Evolutionary conservation across 176 grass and related monocot genomes (phyloP), one percentile per base, ranked within the genome.

Genomic region (Zea luxurians): DNA sequence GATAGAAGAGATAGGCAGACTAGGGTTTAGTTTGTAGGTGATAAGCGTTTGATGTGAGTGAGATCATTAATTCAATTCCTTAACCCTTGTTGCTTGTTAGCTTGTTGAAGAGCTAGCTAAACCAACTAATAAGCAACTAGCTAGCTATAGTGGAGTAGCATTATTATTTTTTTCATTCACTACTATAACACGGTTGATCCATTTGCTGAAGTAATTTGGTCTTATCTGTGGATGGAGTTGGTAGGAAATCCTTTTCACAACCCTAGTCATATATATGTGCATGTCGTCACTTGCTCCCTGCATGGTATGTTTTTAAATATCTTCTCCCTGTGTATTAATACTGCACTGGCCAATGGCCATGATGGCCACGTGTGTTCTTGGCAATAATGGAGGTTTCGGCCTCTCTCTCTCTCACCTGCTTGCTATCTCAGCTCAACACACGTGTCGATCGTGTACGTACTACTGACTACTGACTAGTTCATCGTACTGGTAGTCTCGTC

Each of bases 191-290:
- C 15, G 17, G 44, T 64, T 13, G 21, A 82, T 42, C 45, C 46
- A 70, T 61, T 81, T 70, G 64, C 47, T 44, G 9, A 20, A 45
- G 72, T 55, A 76, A 82, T 37, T 63, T 35, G 7, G 17, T 47
- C 17, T 82, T 64, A 71, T 71, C 47, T 71, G 71, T 4, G 35
- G 47, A 37, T 53, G 66, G 85, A 77, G 72, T 77, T 73, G 73
- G 73, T 73, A 66, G 42, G 47, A 44, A 73, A 66, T 82, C 79
- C 61, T 78, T 83, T 78, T 82, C 85, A 66, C 36, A 78, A 43
- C 66, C 13, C 13, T 59, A 59, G 66, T 72, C 27, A 27, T 27
- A 27, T 27, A 27, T 27, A 27, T 27, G 1, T 69, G 36, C 53
- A 45, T 80, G 36, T 7, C 73, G 36, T 7, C 73, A 66, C 58